Evolutionary conservation across 2,329 filamentous ascomycete genomes (phyloP).

Genomic region (Endocalyx cinctus): DNA sequence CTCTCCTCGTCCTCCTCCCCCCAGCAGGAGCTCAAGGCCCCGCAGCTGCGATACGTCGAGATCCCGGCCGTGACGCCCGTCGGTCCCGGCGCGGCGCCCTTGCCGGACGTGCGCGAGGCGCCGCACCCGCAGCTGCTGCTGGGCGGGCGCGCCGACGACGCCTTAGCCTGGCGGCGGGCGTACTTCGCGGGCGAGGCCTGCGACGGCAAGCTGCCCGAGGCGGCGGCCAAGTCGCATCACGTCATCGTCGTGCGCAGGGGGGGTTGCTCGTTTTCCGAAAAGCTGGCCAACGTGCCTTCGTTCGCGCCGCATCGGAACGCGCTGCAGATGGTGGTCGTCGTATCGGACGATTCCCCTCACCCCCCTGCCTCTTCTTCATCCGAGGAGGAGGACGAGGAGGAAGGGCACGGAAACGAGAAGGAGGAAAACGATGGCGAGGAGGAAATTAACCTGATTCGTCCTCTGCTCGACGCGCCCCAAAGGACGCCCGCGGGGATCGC

Average conservation of each 20-base stretch:
- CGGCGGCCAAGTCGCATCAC: conserved; percentile 56
- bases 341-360: conserved; percentile 63
- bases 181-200: conserved; percentile 71
- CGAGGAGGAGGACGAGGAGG: conserved; percentile 26
- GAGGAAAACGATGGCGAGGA: conserved; percentile 23
- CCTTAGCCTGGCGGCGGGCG: conserved; percentile 64
- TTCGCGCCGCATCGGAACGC: conserved; percentile 57
- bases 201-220: conserved; percentile 48
- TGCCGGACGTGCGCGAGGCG: conserved; percentile 62
- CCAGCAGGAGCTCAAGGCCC: conserved; percentile 25
- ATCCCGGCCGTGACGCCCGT: conserved; percentile 51
- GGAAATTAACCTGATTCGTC: conserved; percentile 40
- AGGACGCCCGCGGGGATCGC: conserved; percentile 63
- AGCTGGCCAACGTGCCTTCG: conserved; percentile 78
- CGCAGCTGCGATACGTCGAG: conserved; percentile 37
- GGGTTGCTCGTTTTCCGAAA: conserved; percentile 77
- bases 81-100: conserved; percentile 59
- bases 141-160: conserved; percentile 31
- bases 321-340: conserved; percentile 77
- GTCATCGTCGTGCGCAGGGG: conserved; percentile 80
- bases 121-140: conserved; percentile 36
- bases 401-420: conserved; percentile 12
- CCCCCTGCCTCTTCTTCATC: too few relatives aligned
- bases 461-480: conserved; percentile 73
- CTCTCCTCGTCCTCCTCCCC: too few relatives aligned